These are phyloP conservation scores for Pseudomonodictys pantanalensis DNA, from an alignment of 495 filamentous ascomycete species.

Conservation along the genomic window DNA sequence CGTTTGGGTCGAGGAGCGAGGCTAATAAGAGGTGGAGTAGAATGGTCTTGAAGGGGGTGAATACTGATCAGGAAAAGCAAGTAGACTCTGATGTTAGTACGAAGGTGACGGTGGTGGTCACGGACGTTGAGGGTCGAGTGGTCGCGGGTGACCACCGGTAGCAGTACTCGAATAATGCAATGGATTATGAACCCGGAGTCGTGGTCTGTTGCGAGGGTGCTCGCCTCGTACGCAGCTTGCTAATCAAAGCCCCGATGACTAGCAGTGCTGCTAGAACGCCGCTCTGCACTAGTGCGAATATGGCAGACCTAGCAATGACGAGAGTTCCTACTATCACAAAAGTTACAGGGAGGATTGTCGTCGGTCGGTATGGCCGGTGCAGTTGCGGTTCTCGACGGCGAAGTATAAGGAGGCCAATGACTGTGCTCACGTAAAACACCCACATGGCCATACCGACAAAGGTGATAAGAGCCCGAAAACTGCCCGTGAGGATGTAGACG, in stretches of 20 bases:
- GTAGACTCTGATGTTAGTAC: neutral
- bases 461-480: constrained; percentile 21
- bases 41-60: neutral
- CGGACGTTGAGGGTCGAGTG: neutral
- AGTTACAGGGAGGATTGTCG: neutral
- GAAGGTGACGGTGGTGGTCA: neutral
- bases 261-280: constrained; percentile 16
- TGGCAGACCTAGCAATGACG: constrained; percentile 16
- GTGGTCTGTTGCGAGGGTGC: too few species aligned
- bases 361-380: constrained; percentile 11
- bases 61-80: neutral
- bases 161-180: neutral
- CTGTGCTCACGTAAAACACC: constrained; percentile 24
- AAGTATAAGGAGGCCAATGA: constrained; percentile 26
- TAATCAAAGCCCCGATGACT: constrained; percentile 8
- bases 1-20: neutral
- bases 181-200: constrained; percentile 1
- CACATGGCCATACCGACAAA: constrained; percentile 31
- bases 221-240: neutral
- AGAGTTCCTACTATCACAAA: constrained; percentile 22
- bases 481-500: constrained; percentile 24
- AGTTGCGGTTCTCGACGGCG: constrained; percentile 22
- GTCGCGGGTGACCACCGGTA: neutral
- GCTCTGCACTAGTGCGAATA: constrained; percentile 26
- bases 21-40: neutral